Evolutionary conservation across 2,329 filamentous ascomycete species (phyloP).

Genomic region (Bipolaris cookei): DNA sequence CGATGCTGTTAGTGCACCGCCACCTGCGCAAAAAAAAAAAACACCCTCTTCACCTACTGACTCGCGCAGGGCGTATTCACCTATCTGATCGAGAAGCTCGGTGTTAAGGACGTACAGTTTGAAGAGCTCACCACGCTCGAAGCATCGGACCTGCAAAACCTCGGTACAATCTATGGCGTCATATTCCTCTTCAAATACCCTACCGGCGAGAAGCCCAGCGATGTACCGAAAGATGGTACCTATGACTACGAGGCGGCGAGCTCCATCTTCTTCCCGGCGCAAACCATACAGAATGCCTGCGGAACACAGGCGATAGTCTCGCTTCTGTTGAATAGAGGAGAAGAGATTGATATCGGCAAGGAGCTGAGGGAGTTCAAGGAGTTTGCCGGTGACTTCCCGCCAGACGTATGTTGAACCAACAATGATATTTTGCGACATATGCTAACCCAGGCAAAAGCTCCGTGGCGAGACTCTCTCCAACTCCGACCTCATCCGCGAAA

Average conservation of each 20-base stretch:
- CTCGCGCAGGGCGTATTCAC: constrained; percentile 84
- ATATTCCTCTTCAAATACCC: constrained; percentile 99
- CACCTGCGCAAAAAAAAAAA: no score
- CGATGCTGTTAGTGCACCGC: constrained; percentile 73
- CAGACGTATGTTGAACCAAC: constrained; percentile 49
- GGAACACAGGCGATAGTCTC: constrained; percentile 94
- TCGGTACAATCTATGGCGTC: constrained; percentile 77
- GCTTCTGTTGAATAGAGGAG: constrained; percentile 84
- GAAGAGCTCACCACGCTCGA: constrained; percentile 94
- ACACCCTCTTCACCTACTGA: constrained; percentile 10
- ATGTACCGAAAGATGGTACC: constrained; percentile 76
- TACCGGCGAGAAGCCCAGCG: constrained; percentile 68
- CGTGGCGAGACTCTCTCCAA: constrained; percentile 75
- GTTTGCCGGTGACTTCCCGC: constrained; percentile 83
- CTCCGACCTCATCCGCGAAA: constrained; percentile 63
- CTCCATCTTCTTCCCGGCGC: constrained; percentile 88
- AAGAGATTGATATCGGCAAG: constrained; percentile 72
- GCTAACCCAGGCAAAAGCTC: constrained; percentile 54
- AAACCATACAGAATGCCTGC: constrained; percentile 98
- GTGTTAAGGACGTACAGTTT: constrained; percentile 92
- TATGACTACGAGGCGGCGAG: constrained; percentile 79
- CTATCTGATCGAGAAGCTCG: constrained; percentile 89
- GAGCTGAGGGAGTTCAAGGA: constrained; percentile 80
- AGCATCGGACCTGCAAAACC: constrained; percentile 70
- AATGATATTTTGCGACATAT: neutral